These are phyloP conservation scores for Lasiosphaeris hirsuta DNA, from an alignment of 495 filamentous ascomycete species.

Conservation along the genomic window DNA sequence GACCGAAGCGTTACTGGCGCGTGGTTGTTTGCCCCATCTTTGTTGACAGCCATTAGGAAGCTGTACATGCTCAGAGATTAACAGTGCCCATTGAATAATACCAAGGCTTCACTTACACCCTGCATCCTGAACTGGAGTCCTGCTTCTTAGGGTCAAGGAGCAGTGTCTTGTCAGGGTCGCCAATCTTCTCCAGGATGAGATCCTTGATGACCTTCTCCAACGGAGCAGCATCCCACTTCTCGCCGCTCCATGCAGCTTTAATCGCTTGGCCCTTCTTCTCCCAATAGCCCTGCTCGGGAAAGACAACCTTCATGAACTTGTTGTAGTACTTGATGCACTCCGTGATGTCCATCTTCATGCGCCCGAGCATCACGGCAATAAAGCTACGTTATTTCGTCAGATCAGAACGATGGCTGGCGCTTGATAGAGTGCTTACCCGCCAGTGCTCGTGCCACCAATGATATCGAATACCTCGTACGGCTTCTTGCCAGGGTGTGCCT, in stretches of 20 bases:
- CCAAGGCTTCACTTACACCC: not conserved
- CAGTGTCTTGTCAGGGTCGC: not conserved
- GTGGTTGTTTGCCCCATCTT: not conserved
- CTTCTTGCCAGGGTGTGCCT: no score
- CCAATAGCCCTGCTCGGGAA: not conserved
- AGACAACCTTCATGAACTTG: not conserved
- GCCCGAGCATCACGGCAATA: constrained; percentile 27
- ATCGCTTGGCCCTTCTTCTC: no score
- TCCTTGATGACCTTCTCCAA: not conserved
- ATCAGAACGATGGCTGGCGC: no score
- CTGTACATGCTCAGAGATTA: not conserved
- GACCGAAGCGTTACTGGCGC: not conserved
- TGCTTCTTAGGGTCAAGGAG: not conserved
- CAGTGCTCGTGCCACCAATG: no score
- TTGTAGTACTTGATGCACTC: constrained; percentile 5
- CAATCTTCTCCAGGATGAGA: not conserved
- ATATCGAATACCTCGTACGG: no score
- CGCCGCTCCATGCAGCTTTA: not conserved
- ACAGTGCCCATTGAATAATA: no score
- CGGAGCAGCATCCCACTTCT: not conserved
- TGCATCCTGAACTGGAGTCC: not conserved
- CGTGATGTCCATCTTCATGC: constrained; percentile 10
- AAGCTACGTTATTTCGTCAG: not conserved
- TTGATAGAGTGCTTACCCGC: no score
- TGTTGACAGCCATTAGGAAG: not conserved